Evolutionary conservation across 2,329 filamentous ascomycete species (phyloP).

Genomic region (Aspergillus fumigatiaffinis): DNA sequence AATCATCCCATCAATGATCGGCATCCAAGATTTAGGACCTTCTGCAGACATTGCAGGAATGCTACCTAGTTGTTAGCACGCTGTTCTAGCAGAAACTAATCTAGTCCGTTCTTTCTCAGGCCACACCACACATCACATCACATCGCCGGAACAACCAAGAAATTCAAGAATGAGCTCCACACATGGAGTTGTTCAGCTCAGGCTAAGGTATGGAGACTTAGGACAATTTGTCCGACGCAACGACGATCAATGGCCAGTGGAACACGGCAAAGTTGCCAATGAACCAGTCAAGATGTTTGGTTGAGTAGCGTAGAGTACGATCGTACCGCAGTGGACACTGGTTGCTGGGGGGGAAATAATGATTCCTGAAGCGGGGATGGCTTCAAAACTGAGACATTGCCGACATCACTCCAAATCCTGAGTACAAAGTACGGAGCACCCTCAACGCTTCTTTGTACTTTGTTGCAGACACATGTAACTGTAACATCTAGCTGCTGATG

Average conservation of each 20-base stretch:
- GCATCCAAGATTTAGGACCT: neutral
- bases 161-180: neutral
- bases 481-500: neutral
- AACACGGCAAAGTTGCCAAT: neutral
- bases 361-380: neutral
- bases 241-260: neutral
- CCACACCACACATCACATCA: no score
- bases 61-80: neutral
- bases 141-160: neutral
- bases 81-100: neutral
- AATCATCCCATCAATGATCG: neutral
- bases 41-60: neutral
- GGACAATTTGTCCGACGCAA: neutral
- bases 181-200: neutral
- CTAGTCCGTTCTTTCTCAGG: neutral
- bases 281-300: neutral
- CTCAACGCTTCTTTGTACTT: neutral
- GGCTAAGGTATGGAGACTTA: neutral
- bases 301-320: neutral
- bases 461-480: neutral
- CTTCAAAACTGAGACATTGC: neutral
- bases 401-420: neutral
- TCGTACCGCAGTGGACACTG: neutral
- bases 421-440: neutral
- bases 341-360: neutral